Conservation (phyloP, 768 basidiomycete genomes). For the Daedalea quercina region DNA sequence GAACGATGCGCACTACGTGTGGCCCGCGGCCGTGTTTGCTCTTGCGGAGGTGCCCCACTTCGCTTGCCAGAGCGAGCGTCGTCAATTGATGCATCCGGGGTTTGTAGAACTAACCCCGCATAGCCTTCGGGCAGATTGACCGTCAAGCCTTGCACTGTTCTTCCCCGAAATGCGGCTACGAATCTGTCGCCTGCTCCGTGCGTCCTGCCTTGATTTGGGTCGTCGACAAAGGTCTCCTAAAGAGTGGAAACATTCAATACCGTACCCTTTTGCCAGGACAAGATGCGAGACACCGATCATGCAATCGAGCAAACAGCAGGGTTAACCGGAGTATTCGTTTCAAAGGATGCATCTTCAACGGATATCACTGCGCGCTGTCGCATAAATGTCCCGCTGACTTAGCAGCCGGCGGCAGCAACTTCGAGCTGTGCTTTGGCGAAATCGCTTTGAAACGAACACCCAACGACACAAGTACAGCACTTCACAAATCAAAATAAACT, state of each 20-base stretch:
- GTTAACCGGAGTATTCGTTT: too few species aligned
- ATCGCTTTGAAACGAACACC: too few species aligned
- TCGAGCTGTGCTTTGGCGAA: too few species aligned
- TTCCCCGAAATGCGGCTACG: constrained; percentile 66
- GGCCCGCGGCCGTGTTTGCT: not conserved
- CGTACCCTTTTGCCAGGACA: too few species aligned
- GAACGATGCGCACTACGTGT: constrained; percentile 21
- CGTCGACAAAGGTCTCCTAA: not conserved
- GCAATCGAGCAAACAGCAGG: too few species aligned
- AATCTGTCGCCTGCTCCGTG: constrained; percentile 21
- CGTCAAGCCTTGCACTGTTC: constrained; percentile 62
- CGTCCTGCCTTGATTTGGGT: not conserved
- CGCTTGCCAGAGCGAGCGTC: constrained; percentile 5
- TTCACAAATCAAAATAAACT: too few species aligned
- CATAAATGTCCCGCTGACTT: too few species aligned
- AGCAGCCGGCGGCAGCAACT: too few species aligned
- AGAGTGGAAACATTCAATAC: not conserved
- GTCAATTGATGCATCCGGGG: constrained; percentile 17
- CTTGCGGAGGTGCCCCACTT: constrained; percentile 5
- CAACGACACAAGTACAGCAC: too few species aligned
- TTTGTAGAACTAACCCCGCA: constrained; percentile 52
- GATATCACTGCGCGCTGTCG: too few species aligned
- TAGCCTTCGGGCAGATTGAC: constrained; percentile 63
- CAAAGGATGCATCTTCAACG: too few species aligned
- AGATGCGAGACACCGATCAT: too few species aligned